Conservation (phyloP, 1,139 yeast species). For the Taiozyma onychis region DNA sequence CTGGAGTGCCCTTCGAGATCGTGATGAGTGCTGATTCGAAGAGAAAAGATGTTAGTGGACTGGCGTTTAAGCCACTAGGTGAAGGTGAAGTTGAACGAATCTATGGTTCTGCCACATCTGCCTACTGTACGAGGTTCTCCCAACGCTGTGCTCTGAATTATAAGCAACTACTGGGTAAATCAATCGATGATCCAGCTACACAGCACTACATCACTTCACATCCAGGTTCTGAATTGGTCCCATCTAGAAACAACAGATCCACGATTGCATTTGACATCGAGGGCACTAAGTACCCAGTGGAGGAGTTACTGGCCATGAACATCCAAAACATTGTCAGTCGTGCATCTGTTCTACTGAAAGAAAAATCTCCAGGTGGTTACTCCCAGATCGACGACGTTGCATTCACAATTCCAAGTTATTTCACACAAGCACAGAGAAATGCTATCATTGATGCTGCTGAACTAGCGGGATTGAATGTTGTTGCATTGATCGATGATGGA, state of each 20-base stretch:
- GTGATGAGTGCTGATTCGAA: conserved; percentile 87
- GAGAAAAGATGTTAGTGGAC: conserved; percentile 79
- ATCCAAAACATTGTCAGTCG: conserved; percentile 60
- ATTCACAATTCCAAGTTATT: conserved; percentile 73
- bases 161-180: conserved; percentile 67
- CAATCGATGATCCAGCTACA: conserved; percentile 42
- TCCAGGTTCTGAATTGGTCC: conserved; percentile 53
- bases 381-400: conserved; percentile 57
- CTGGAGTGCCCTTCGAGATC: conserved; percentile 82
- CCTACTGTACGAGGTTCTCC: conserved; percentile 72
- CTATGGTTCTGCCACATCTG: conserved; percentile 73
- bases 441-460: conserved; percentile 71
- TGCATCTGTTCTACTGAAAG: conserved; percentile 48
- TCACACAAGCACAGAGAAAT: conserved; percentile 56
- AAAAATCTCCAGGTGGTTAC: conserved; percentile 32
- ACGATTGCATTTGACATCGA: conserved; percentile 54
- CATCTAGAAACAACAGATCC: conserved; percentile 40
- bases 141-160: conserved; percentile 58
- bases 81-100: conserved; percentile 57
- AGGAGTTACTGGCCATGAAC: conserved; percentile 83
- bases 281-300: conserved; percentile 49
- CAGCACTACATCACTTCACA: conserved; percentile 44
- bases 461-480: conserved; percentile 60
- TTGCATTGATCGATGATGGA: conserved; percentile 82
- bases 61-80: conserved; percentile 52